Conservation (phyloP, 2,329 filamentous ascomycete species). For the Clonostachys solani region DNA sequence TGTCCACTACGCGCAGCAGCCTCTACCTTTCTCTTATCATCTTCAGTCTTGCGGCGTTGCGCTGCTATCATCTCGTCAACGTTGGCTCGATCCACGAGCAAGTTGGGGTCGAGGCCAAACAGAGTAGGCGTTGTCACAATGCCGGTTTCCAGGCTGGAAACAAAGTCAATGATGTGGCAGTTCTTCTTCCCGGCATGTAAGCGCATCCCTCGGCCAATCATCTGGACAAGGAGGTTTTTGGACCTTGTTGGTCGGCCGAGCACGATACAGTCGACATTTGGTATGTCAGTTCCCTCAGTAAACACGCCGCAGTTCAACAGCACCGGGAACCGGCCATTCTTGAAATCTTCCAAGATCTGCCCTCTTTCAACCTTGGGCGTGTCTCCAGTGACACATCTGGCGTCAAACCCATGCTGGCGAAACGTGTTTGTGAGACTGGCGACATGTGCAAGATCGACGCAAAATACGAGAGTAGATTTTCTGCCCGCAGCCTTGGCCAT, state of each 20-base stretch:
- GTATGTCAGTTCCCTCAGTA: slow-evolving; percentile 96
- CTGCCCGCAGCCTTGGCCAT: slow-evolving; percentile 67
- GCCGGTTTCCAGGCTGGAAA: slow-evolving; percentile 76
- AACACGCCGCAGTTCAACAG: slow-evolving; percentile 94
- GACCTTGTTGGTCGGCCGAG: slow-evolving; percentile 86
- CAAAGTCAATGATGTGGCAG: slow-evolving; percentile 96
- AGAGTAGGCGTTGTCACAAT: slow-evolving; percentile 88
- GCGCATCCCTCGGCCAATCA: slow-evolving; percentile 94
- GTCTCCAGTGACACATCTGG: slow-evolving; percentile 79
- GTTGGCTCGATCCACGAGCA: slow-evolving; percentile 66
- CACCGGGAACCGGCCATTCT: slow-evolving; percentile 72
- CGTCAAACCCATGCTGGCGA: slow-evolving; percentile 73
- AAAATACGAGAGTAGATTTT: slow-evolving; percentile 89
- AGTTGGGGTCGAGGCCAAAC: slow-evolving; percentile 83
- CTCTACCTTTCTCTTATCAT: slow-evolving; percentile 19
- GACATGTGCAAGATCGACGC: slow-evolving; percentile 85
- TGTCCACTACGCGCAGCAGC: slow-evolving; percentile 3
- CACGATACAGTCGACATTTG: slow-evolving; percentile 91
- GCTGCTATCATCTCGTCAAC: slow-evolving; percentile 56
- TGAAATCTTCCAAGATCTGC: slow-evolving; percentile 72
- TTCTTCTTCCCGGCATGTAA: slow-evolving; percentile 75
- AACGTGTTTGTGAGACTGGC: slow-evolving; percentile 71
- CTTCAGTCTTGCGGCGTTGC: slow-evolving; percentile 40
- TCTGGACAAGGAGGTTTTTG: slow-evolving; percentile 90
- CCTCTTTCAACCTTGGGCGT: slow-evolving; percentile 67